Conservation (phyloP, 177 flowering plant genomes). For the Tripterygium wilfordii region DNA sequence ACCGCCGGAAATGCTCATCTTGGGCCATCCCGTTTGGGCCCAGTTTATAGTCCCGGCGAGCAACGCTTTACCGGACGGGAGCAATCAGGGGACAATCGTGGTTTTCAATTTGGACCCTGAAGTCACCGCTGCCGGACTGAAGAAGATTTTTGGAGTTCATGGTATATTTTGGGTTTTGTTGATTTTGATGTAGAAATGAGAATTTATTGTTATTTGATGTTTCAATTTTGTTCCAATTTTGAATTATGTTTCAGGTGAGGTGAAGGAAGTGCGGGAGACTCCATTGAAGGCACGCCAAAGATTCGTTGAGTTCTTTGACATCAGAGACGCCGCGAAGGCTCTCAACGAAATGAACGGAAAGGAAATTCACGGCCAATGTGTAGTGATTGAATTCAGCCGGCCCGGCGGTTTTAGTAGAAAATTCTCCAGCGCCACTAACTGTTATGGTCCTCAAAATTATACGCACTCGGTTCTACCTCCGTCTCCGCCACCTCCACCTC, state of each 20-base stretch:
- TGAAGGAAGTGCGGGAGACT: constrained; percentile 81
- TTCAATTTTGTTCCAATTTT: no score
- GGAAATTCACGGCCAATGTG: constrained; percentile 47
- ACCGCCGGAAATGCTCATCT: no score
- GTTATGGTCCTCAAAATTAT: no score
- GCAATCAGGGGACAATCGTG: constrained; percentile 83
- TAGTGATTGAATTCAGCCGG: constrained; percentile 73
- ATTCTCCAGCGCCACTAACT: constrained; percentile 16
- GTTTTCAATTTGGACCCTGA: constrained; percentile 63
- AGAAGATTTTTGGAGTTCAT: constrained; percentile 51
- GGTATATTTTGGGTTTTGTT: no score
- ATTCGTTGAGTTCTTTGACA: constrained; percentile 78
- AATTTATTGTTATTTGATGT: no score
- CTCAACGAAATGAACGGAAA: constrained; percentile 62
- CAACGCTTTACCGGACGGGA: constrained; percentile 32
- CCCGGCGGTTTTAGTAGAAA: constrained; percentile 59
- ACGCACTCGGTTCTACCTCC: no score
- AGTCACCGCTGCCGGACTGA: constrained; percentile 34
- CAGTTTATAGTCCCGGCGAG: constrained; percentile 48
- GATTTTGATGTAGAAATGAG: no score
- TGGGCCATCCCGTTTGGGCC: constrained; percentile 95
- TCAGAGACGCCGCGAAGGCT: constrained; percentile 72
- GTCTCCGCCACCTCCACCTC: constrained; percentile 8
- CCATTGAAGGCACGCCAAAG: constrained; percentile 63
- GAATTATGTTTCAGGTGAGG: constrained; percentile 52